Evolutionary conservation across 768 basidiomycete genomes (phyloP), one percentile per base, ranked within the genome.

Genomic region (Hericium erinaceus): DNA sequence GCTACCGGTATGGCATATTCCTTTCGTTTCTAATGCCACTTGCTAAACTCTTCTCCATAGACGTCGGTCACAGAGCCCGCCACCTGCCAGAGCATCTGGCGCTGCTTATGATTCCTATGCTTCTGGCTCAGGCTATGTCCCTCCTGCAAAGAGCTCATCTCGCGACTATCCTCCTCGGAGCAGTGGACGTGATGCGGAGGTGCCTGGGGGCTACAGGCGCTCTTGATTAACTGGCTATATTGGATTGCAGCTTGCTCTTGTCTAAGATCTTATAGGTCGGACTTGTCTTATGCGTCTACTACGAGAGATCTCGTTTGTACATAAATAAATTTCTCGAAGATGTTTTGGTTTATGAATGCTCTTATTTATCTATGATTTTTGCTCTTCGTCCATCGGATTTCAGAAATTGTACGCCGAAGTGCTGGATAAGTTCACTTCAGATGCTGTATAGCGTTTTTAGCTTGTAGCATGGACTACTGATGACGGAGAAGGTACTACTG

Each of bases 1-100:
- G 56, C 46, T 41, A 59, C 51, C 60, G 58, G 65, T 64, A 13
- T 40, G 33, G 33, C 7, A 8, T 4, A 7, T 33, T 10, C 1
- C 33, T 55, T 59, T 15, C 39, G 59, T 28, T 57, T 20, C 12
- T 1, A n/a, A n/a, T 20, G 18, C 28, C 38, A 15, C 24, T 22
- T 7, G 8, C 39, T 33, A 40, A 44, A 50, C 15, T 28, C 26
- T n/a, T 41, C 18, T 37, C 11, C 18, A 7, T 37, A 64, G 64
- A 38, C 64, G 64, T 41, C 64, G 64, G 33, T 64, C 64, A 16
- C 64, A 64, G 59, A 64, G 64, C 53, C 64, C 64, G 28, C 60
- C 58, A 44, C 50, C 33, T 33, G 5, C 58, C 52, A 60, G 64
- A 54, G 53, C 22, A 6, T 37, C 63, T 57, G 54, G 50, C 46